Base-by-base conservation (phyloP, 192 early-diverging fungal species). In the Linnemannia exigua region DNA sequence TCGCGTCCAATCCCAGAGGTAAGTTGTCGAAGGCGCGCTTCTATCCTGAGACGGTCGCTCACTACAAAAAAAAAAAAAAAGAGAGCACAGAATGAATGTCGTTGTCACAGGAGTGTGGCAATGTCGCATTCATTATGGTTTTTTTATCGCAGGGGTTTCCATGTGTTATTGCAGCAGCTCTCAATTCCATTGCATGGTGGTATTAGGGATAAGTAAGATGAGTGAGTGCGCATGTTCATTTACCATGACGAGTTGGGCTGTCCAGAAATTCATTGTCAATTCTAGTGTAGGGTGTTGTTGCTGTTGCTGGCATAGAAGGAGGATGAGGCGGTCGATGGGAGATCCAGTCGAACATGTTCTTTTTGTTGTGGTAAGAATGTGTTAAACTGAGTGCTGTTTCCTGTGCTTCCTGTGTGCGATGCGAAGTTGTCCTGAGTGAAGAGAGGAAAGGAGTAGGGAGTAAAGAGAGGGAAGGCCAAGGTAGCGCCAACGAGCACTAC, bases 1-100 rank as follows among this genome's bases (percentile, higher is more conserved):
- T 83, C 71, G 5, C 81, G 81, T 6, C 77, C 81, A 20, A 83
- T 67, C 1, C 68, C 58, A 22, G 72, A n/a, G 36, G 15, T 12
- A 12, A 72, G 47, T 31, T 63, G 58, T 15, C 28, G 58, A 31
- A 63, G 31, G 28, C 58, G 58, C 2, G 58, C 58, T 31, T 25
- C 14, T 3, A 15, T 63, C 58, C 12, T 63, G 28, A n/a, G 0
- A 15, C 12, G 28, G 28, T 15, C 3, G 14, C 25, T 31, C 8
- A 4, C 58, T 63, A 63, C 2, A 63, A 14, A 50, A 11, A 50
- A 14, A 50, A 16, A 11, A 63, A 14, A n/a, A 63, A 6, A 31
- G 28, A 11, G 9, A 28, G 25, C 8, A 63, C 5, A 44, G 41
- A 44, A 44, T 44, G 3, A 44, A 44, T 44, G 41, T 44, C 41